Conservation (phyloP, 2,329 filamentous ascomycete genomes). For the Hypoxylon sp. region DNA sequence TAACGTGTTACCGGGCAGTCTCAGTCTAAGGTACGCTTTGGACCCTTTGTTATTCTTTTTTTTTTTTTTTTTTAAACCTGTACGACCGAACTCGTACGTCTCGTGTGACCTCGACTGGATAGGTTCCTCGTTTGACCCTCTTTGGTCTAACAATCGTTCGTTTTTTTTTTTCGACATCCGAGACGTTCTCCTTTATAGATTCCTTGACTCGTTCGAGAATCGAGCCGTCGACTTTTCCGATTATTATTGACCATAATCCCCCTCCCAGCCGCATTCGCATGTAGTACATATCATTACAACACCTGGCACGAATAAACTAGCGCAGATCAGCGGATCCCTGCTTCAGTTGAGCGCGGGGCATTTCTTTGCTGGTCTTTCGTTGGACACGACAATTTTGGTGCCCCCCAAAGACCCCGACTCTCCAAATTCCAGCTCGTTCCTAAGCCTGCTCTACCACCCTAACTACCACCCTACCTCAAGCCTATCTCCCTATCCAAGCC, state of each 20-base stretch:
- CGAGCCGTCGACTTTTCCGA: not conserved
- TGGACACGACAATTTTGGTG: constrained; percentile 29
- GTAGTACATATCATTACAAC: constrained; percentile 32
- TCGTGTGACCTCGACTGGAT: constrained; percentile 39
- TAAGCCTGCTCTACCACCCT: not conserved
- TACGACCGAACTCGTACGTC: constrained; percentile 28
- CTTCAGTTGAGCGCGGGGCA: constrained; percentile 37
- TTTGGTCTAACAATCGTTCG: constrained; percentile 31
- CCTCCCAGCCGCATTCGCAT: constrained; percentile 3
- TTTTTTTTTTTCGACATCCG: constrained; percentile 38
- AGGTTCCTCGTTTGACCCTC: constrained; percentile 12
- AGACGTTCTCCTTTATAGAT: constrained; percentile 26
- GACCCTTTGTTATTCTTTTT: constrained; percentile 2
- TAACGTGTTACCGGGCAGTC: constrained; percentile 5
- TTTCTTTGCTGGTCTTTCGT: constrained; percentile 35
- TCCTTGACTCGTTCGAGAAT: constrained; percentile 10
- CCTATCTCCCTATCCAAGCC: constrained; percentile 5
- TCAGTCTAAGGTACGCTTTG: not conserved
- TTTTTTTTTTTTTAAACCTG: constrained; percentile 2
- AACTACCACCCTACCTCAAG: not conserved
- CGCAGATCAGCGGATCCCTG: constrained; percentile 44
- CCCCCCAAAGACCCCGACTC: constrained; percentile 18
- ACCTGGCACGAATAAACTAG: constrained; percentile 45
- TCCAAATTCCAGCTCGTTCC: constrained; percentile 17
- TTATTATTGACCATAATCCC: constrained; percentile 14